phyloP scores from a whole-genome alignment of 805 yeast genomes.

The Saturnispora serradocipensis region DNA sequence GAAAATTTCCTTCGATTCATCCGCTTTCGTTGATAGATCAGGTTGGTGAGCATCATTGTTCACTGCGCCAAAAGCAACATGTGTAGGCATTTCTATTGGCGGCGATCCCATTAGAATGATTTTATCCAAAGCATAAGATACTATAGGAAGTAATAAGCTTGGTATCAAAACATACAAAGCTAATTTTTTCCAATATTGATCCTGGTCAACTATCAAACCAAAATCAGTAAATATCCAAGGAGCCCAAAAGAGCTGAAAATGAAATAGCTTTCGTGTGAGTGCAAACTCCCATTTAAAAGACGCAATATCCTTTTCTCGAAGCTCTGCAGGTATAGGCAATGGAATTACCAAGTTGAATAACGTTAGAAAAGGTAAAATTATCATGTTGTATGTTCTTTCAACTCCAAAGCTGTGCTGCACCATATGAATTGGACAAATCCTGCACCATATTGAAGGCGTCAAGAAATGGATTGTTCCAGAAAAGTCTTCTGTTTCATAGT shows the following conservation, averaged over 20 bases:
- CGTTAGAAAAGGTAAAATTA: slow-evolving; percentile 21
- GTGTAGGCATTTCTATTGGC: slow-evolving; percentile 5
- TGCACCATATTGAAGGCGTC: slow-evolving; percentile 4
- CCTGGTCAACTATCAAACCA: neutral
- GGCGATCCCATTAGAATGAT: neutral
- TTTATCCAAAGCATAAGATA: neutral
- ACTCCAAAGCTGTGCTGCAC: slow-evolving; percentile 1
- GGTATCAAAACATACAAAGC: slow-evolving; percentile 14
- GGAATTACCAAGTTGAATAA: slow-evolving; percentile 23
- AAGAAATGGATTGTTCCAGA: slow-evolving; percentile 5
- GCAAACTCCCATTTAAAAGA: slow-evolving; percentile 16
- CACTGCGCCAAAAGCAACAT: neutral
- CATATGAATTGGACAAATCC: slow-evolving; percentile 10
- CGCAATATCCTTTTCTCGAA: slow-evolving; percentile 6
- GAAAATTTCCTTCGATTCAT: slow-evolving; percentile 11
- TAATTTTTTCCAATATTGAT: slow-evolving; percentile 5
- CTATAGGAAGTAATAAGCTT: slow-evolving; percentile 1
- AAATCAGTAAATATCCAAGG: slow-evolving; percentile 10
- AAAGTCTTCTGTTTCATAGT: neutral
- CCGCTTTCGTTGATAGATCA: neutral
- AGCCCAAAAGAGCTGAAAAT: slow-evolving; percentile 20
- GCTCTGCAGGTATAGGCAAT: slow-evolving; percentile 16
- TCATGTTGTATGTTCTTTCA: slow-evolving; percentile 19
- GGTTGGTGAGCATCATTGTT: neutral
- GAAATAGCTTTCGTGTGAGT: slow-evolving; percentile 20